Evolutionary conservation across 23 red algal genomes (phyloP).

Genomic region (Rhodosorus marinus): DNA sequence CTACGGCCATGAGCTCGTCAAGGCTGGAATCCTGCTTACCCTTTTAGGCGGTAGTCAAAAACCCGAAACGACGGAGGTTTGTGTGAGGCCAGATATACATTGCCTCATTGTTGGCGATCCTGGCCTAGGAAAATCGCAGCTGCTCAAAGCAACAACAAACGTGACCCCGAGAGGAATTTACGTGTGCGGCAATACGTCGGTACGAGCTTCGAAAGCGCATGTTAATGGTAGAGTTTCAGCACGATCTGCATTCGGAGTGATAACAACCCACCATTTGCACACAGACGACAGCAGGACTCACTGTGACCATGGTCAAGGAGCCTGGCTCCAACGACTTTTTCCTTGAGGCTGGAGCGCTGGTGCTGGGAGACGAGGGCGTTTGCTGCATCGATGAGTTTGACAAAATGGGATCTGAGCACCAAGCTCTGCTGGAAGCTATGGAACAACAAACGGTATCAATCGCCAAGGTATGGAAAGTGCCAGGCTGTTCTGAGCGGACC

Average conservation of each 20-base stretch:
- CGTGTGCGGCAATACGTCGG: constrained; percentile 90
- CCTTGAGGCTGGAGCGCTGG: constrained; percentile 89
- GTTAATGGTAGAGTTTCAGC: no score
- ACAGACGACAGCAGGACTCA: constrained; percentile 79
- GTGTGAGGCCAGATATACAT: constrained; percentile 57
- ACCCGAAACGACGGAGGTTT: constrained; percentile 2
- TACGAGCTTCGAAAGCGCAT: no score
- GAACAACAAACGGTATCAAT: constrained; percentile 96
- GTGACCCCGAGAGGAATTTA: constrained; percentile 80
- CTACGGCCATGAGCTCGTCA: constrained; percentile 94
- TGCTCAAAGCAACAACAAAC: constrained; percentile 61
- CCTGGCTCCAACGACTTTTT: constrained; percentile 59
- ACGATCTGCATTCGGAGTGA: no score
- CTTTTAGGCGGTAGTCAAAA: constrained; percentile 61
- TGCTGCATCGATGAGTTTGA: constrained; percentile 99
- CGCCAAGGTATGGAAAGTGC: no score
- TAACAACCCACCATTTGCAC: no score
- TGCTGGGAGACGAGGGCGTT: constrained; percentile 76
- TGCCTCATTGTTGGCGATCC: constrained; percentile 89
- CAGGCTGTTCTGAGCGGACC: no score
- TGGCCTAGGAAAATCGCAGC: constrained; percentile 94
- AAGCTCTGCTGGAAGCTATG: constrained; percentile 87
- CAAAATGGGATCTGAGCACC: constrained; percentile 88
- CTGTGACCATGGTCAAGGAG: constrained; percentile 84
- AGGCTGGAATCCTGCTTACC: constrained; percentile 63